Percentiles rank a stretch among this genome's conserved stretches.
Evolutionary conservation across 495 filamentous ascomycete genomes (phyloP).

Genomic region (Echria macrotheca): DNA sequence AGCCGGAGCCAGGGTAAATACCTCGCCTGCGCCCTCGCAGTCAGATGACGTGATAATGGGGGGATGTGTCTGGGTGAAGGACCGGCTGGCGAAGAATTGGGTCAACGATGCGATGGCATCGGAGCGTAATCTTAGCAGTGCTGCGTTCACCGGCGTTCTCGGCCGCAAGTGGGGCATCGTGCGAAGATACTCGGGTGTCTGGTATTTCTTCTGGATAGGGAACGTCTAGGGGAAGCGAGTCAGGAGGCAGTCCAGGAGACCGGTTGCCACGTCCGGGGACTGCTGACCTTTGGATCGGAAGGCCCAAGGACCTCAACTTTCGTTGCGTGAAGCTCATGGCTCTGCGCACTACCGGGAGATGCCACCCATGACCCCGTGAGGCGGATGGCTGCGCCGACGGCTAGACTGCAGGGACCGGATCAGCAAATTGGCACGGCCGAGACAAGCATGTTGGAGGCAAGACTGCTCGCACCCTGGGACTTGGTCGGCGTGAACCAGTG

Average conservation of each 20-base stretch:
- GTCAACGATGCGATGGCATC: slow-evolving; percentile 66
- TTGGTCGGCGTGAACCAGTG: slow-evolving; percentile 67
- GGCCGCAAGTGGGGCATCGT: slow-evolving; percentile 84
- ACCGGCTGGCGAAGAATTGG: slow-evolving; percentile 59
- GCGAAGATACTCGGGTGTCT: slow-evolving; percentile 81
- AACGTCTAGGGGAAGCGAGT: slow-evolving; percentile 54
- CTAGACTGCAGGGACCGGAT: slow-evolving; percentile 52
- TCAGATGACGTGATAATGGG: slow-evolving; percentile 96
- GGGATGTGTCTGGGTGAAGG: slow-evolving; percentile 83
- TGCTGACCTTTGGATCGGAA: slow-evolving; percentile 70
- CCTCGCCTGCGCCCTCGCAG: slow-evolving; percentile 94
- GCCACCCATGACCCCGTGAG: slow-evolving; percentile 74
- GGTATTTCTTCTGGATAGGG: slow-evolving; percentile 91
- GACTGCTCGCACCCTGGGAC: slow-evolving; percentile 63
- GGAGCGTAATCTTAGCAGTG: slow-evolving; percentile 79
- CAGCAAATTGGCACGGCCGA: slow-evolving; percentile 20
- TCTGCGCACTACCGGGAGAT: slow-evolving; percentile 66
- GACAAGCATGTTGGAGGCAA: slow-evolving; percentile 19
- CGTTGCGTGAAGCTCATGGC: slow-evolving; percentile 71
- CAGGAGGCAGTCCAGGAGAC: slow-evolving; percentile 1
- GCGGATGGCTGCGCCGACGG: slow-evolving; percentile 72
- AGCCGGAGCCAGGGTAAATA: slow-evolving; percentile 63
- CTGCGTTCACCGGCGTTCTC: slow-evolving; percentile 74
- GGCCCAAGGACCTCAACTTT: slow-evolving; percentile 65
- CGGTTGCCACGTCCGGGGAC: not conserved